Conservation (phyloP, 2,329 filamentous ascomycete genomes). For the Pestalotiopsis fici region DNA sequence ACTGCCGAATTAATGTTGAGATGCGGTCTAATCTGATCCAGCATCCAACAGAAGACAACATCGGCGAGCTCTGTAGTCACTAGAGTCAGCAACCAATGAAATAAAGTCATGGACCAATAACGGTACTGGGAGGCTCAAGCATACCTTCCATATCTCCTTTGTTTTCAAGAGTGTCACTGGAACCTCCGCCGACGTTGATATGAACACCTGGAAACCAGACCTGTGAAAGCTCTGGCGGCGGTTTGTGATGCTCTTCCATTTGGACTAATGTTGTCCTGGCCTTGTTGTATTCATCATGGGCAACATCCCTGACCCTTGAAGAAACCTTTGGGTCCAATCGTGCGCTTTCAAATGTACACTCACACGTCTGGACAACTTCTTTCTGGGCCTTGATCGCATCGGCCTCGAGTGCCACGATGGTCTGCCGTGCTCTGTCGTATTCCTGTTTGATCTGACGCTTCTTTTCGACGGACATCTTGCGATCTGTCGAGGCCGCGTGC, state of each 20-base stretch:
- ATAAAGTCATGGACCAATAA: not conserved
- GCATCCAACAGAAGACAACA: not conserved
- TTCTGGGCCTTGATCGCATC: not conserved
- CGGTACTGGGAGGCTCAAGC: not conserved
- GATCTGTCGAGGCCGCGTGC: not conserved
- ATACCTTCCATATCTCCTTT: conserved; percentile 16
- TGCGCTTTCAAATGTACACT: not conserved
- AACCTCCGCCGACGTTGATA: conserved; percentile 51
- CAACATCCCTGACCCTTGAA: not conserved
- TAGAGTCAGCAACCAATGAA: not conserved
- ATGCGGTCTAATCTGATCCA: not conserved
- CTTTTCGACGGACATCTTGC: not conserved
- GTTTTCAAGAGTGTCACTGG: conserved; percentile 21
- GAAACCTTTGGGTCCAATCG: not conserved
- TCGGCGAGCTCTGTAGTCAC: not conserved
- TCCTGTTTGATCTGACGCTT: not conserved
- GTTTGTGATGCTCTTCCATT: conserved; percentile 11
- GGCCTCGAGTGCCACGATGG: not conserved
- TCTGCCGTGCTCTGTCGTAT: not conserved
- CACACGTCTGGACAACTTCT: not conserved
- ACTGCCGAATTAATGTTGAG: not conserved
- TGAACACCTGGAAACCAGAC: conserved; percentile 59
- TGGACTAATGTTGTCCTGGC: conserved; percentile 11
- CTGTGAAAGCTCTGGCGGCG: conserved; percentile 38
- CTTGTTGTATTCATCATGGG: not conserved